A percentile compares a stretch with the other conserved stretches of the same genome.
These are phyloP conservation scores for Leccinellum luteum DNA, from an alignment of 768 basidiomycete species.

Conservation along the genomic window DNA sequence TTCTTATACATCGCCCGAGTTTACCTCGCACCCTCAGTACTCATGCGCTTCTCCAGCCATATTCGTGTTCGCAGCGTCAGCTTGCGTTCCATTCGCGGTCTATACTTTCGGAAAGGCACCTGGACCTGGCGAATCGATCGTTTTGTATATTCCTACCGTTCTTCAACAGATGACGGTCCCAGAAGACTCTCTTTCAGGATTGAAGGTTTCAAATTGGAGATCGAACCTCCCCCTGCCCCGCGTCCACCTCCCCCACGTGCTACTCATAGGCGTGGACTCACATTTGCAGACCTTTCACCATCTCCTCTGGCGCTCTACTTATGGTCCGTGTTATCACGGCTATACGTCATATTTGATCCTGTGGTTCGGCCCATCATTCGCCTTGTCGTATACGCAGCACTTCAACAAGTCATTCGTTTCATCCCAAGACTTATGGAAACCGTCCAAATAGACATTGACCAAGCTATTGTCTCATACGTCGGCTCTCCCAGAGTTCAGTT, in stretches of 20 bases:
- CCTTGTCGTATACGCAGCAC: constrained; percentile 46
- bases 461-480: constrained; percentile 48
- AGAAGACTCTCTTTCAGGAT: constrained; percentile 62
- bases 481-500: constrained; percentile 53
- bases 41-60: constrained; percentile 55
- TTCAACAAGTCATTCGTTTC: constrained; percentile 60
- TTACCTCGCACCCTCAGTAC: constrained; percentile 63
- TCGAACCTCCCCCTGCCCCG: constrained; percentile 28
- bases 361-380: constrained; percentile 61
- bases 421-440: constrained; percentile 68
- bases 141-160: constrained; percentile 56
- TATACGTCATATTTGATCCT: constrained; percentile 54
- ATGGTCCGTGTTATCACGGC: constrained; percentile 30
- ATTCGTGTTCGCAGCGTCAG: constrained; percentile 73
- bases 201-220: constrained; percentile 56
- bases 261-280: constrained; percentile 41
- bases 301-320: constrained; percentile 35
- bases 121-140: constrained; percentile 65
- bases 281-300: constrained; percentile 36
- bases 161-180: constrained; percentile 43
- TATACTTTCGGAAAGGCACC: constrained; percentile 59
- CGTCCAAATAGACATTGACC: constrained; percentile 64
- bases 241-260: constrained; percentile 18
- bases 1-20: constrained; percentile 62
- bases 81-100: constrained; percentile 71